These are phyloP conservation scores for Solanum dulcamara DNA, from an alignment of 257 asterid species.

Conservation along the genomic window DNA sequence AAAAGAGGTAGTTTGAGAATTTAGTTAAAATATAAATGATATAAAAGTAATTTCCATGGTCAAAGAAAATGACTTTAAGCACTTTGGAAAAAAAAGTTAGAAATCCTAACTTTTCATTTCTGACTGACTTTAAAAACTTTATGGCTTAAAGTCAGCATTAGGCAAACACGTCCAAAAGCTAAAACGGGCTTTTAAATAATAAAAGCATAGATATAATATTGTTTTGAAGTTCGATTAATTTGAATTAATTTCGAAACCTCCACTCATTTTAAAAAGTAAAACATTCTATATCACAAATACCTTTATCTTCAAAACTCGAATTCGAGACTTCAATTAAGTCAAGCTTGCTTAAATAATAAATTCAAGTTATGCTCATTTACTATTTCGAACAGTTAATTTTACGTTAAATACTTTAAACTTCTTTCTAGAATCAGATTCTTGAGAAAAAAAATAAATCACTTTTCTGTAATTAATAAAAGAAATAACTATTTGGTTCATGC, in stretches of 20 bases:
- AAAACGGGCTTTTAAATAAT: not conserved
- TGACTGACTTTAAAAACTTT: too few relatives aligned
- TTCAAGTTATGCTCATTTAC: not conserved
- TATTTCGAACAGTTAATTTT: not conserved
- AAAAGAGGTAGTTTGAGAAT: too few relatives aligned
- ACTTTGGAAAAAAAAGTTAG: too few relatives aligned
- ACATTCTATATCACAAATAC: not conserved
- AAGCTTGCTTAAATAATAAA: not conserved
- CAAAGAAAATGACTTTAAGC: too few relatives aligned
- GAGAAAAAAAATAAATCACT: not conserved
- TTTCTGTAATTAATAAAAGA: not conserved
- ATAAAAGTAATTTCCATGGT: too few relatives aligned
- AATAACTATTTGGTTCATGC: not conserved
- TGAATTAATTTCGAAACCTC: not conserved
- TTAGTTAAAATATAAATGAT: too few relatives aligned
- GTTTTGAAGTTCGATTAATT: not conserved
- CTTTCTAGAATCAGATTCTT: not conserved
- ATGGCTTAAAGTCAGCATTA: too few relatives aligned
- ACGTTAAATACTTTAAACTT: not conserved
- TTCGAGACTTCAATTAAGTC: not conserved
- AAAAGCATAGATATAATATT: not conserved
- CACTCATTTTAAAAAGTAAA: rapidly evolving
- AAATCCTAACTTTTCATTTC: too few relatives aligned
- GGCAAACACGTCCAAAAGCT: too few relatives aligned
- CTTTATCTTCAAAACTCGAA: not conserved